phyloP scores from a whole-genome alignment of 257 asterid species.

The Gentiana dahurica region DNA sequence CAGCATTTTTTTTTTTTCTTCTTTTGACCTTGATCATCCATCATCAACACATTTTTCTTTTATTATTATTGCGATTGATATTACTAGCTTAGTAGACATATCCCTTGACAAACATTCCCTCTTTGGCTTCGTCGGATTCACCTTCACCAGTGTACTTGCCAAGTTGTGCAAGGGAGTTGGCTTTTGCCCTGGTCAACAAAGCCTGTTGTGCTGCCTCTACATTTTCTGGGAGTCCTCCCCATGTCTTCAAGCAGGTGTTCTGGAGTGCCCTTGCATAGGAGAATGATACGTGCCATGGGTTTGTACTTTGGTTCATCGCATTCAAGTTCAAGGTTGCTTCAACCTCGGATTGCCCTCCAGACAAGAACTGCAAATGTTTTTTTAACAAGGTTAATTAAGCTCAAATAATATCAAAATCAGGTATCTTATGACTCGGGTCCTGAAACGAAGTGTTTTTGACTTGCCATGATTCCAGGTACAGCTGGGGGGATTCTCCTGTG shows the following conservation, averaged over 20 bases:
- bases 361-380: conserved; percentile 41
- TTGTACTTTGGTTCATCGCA: conserved; percentile 75
- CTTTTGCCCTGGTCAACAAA: conserved; percentile 52
- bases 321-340: conserved; percentile 73
- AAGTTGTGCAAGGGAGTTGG: conserved; percentile 74
- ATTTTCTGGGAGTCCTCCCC: conserved; percentile 66
- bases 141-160: conserved; percentile 71
- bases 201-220: conserved; percentile 57
- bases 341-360: conserved; percentile 80
- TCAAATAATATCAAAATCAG: too few relatives aligned
- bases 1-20: too few relatives aligned
- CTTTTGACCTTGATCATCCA: too few relatives aligned
- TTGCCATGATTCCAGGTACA: conserved; percentile 67
- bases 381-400: too few relatives aligned
- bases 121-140: conserved; percentile 69
- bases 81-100: conserved; percentile 37
- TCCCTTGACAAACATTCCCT: conserved; percentile 70
- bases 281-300: conserved; percentile 79
- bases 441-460: background rate
- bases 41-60: too few relatives aligned
- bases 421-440: too few relatives aligned
- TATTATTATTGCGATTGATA: too few relatives aligned
- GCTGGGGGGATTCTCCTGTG: conserved; percentile 55
- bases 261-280: conserved; percentile 73
- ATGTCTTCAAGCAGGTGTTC: conserved; percentile 70